Base-by-base conservation (phyloP, 441 rosid species). In the Rhodomyrtus psidioides region DNA sequence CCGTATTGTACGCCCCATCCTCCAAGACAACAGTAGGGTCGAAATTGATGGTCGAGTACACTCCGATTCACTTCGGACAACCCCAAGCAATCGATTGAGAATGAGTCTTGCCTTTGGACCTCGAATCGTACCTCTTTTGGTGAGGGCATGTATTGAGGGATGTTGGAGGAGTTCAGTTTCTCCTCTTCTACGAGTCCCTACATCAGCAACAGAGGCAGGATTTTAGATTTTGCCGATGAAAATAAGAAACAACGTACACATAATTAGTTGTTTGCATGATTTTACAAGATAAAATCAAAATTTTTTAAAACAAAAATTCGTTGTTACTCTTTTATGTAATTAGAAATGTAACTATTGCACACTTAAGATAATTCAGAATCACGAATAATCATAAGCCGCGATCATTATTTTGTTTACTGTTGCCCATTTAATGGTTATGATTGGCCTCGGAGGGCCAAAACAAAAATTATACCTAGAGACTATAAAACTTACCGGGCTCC, bases 141-240 rank as follows among this genome's bases (percentile, higher is more conserved):
- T 19, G 87, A 81, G n/a, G 87, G 87, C 9, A n/a, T 58, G 39
- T 86, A 82, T 1, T 6, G 39, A 27, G 87, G 87, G 58, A 58
- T 8, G 6, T 82, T 86, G 62, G 82, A 86, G 15, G 28, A 44
- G 56, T 58, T 26, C 62, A 86, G 5, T 53, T 82, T 60, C 59
- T 59, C 84, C 51, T 82, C 87, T 51, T 57, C 75, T n/a, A 81
- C 81, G 23, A 85, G 56, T 26, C 87, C 87, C 76, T 57, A 6
- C 70, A 5, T 49, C 4, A 26, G 8, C 12, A 2, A 1, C 23
- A 26, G 0, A 21, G 1, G 30, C 23, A 49, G 19, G n/a, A 81
- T 39, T 81, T 62, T 49, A 49, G 12, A 53, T 28, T 81, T 49
- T 34, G 46, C 46, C 12, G 2, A 14, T 4, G 12, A 65, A 65